phyloP scores from a whole-genome alignment of 169 alveolate species.

The Sarcocystis neurona region DNA sequence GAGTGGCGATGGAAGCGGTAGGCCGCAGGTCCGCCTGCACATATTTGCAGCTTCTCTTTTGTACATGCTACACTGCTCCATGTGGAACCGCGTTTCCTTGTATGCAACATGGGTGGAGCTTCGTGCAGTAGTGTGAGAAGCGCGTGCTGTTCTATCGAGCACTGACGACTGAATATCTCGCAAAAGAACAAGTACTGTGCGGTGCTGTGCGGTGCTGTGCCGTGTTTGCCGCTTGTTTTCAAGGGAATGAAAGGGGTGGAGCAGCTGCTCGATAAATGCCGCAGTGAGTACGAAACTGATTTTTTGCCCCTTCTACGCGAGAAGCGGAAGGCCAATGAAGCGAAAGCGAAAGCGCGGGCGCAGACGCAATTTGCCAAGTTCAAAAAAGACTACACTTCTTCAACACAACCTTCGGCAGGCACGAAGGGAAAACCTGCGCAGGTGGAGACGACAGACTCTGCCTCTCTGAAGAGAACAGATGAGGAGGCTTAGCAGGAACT shows the following conservation, averaged over 20 bases:
- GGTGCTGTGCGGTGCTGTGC: background rate
- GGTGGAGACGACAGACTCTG: no score
- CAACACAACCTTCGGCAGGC: background rate
- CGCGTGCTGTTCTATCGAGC: background rate
- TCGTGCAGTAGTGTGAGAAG: background rate
- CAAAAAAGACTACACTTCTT: background rate
- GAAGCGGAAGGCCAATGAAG: background rate
- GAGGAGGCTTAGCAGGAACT: no score
- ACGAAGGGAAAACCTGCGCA: no score
- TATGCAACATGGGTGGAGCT: background rate
- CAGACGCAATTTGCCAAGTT: background rate
- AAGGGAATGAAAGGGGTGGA: constrained; percentile 14
- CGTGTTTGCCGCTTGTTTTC: background rate
- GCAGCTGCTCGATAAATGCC: constrained; percentile 1
- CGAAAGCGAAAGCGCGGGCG: background rate
- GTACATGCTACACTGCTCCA: no score
- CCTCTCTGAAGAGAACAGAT: no score
- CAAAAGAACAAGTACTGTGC: background rate
- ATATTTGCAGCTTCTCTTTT: no score
- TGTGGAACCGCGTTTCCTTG: no score
- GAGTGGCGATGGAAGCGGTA: no score
- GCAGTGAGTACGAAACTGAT: background rate
- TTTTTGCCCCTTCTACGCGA: constrained; percentile 1
- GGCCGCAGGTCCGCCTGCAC: no score
- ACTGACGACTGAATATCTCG: no score